Evolutionary conservation across 169 alveolate species (phyloP).

Genomic region (Cryptosporidium xiaoi): DNA sequence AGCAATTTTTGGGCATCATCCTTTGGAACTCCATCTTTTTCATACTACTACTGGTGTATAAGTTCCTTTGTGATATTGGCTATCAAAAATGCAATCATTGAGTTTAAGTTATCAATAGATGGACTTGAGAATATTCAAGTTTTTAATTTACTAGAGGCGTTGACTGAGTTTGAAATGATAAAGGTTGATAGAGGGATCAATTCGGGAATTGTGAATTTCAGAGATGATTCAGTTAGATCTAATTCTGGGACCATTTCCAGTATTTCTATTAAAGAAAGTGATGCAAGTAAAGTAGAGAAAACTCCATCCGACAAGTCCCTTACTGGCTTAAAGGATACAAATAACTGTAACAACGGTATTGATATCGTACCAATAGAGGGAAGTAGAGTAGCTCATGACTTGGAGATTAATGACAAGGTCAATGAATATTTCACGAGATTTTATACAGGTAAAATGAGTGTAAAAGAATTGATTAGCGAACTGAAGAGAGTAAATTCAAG

Average conservation of each 20-base stretch:
- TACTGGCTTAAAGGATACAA: too few species aligned
- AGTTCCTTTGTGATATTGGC: constrained; percentile 40
- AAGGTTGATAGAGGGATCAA: background rate
- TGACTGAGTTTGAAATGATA: constrained; percentile 45
- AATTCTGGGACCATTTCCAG: background rate
- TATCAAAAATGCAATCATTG: constrained; percentile 25
- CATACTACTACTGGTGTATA: constrained; percentile 55
- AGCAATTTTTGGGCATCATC: constrained; percentile 53
- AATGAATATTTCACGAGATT: constrained; percentile 40
- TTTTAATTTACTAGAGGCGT: constrained; percentile 18
- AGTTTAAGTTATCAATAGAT: constrained; percentile 2
- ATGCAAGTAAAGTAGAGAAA: background rate
- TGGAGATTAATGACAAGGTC: constrained; percentile 16
- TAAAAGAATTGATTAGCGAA: constrained; percentile 6
- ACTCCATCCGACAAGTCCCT: background rate
- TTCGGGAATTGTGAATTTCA: background rate
- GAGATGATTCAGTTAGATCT: background rate
- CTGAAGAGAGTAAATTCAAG: constrained; percentile 12
- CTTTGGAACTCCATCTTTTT: constrained; percentile 44
- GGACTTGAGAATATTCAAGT: constrained; percentile 39
- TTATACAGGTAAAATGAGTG: constrained; percentile 26
- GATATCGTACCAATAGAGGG: background rate
- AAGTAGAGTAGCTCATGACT: background rate
- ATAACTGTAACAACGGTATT: too few species aligned
- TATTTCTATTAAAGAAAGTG: background rate